Evolutionary conservation across 768 basidiomycete genomes (phyloP).

Genomic region (Lentinula sp.): DNA sequence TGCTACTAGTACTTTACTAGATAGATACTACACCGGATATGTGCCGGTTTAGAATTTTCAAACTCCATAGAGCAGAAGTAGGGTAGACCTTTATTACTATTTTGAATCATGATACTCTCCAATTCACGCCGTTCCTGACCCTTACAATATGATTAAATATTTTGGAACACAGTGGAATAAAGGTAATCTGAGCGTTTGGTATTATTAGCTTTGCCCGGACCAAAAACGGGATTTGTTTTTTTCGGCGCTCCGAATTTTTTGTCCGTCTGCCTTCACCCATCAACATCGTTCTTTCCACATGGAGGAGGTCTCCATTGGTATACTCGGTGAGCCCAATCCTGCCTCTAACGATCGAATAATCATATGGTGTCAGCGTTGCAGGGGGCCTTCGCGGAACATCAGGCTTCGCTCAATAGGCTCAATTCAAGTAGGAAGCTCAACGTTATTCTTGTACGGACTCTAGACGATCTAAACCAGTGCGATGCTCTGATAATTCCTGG

Average conservation of each 20-base stretch:
- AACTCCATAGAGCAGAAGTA: neutral
- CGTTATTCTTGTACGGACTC: constrained; percentile 61
- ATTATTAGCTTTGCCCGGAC: too few species aligned
- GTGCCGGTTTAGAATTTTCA: neutral
- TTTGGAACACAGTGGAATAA: too few species aligned
- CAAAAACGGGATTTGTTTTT: too few species aligned
- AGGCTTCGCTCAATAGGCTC: constrained; percentile 58
- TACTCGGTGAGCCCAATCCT: neutral
- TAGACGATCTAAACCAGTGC: constrained; percentile 68
- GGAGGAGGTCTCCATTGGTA: neutral
- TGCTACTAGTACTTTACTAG: neutral
- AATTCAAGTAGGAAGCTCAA: constrained; percentile 36
- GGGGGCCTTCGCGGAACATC: constrained; percentile 89
- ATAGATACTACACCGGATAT: neutral
- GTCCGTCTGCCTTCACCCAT: neutral
- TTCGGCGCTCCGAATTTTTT: neutral
- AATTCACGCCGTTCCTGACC: too few species aligned
- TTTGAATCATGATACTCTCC: too few species aligned
- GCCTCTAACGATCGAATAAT: neutral
- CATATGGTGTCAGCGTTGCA: constrained; percentile 65
- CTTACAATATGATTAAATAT: too few species aligned
- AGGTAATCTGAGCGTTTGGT: too few species aligned
- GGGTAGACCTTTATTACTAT: neutral
- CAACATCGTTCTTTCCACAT: neutral
- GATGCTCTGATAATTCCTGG: constrained; percentile 91